Evolutionary conservation across 1,284 basidiomycete species (phyloP).

Genomic region (Xerocomus tenax): DNA sequence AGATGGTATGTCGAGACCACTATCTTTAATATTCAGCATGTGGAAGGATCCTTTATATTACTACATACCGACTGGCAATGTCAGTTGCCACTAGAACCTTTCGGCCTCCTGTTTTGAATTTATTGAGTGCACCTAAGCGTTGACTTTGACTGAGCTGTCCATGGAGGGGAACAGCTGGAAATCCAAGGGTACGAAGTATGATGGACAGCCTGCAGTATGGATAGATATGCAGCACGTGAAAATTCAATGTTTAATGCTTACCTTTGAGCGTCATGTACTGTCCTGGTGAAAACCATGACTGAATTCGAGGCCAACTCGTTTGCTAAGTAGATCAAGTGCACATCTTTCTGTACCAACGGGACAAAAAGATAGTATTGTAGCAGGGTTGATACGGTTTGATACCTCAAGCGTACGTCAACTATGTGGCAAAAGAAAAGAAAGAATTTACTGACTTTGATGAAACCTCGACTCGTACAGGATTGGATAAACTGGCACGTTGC

Average conservation of each 20-base stretch:
- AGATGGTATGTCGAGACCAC: conserved; percentile 92
- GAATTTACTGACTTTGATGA: conserved; percentile 68
- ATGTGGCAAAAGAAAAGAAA: not conserved
- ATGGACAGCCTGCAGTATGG: conserved; percentile 62
- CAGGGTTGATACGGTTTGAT: conserved; percentile 92
- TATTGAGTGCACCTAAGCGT: conserved; percentile 87
- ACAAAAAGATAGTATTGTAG: conserved; percentile 95
- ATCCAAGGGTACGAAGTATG: conserved; percentile 84
- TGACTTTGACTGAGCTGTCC: conserved; percentile 93
- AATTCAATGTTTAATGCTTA: conserved; percentile 25
- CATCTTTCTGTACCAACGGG: conserved; percentile 89
- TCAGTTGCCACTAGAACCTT: conserved; percentile 93
- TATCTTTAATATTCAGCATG: conserved; percentile 25
- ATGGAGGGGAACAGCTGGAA: conserved; percentile 92
- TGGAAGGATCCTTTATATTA: conserved; percentile 1
- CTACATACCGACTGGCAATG: conserved; percentile 78
- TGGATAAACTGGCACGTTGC: conserved; percentile 89
- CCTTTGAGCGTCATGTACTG: conserved; percentile 89
- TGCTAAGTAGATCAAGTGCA: conserved; percentile 82
- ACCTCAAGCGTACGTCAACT: conserved; percentile 44
- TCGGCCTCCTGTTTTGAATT: conserved; percentile 93
- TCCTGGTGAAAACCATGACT: conserved; percentile 93
- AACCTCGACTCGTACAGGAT: conserved; percentile 93
- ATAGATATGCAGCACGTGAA: not conserved
- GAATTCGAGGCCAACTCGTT: conserved; percentile 89